phyloP scores from a whole-genome alignment of 768 basidiomycete species.

The Tylopilus sp. region DNA sequence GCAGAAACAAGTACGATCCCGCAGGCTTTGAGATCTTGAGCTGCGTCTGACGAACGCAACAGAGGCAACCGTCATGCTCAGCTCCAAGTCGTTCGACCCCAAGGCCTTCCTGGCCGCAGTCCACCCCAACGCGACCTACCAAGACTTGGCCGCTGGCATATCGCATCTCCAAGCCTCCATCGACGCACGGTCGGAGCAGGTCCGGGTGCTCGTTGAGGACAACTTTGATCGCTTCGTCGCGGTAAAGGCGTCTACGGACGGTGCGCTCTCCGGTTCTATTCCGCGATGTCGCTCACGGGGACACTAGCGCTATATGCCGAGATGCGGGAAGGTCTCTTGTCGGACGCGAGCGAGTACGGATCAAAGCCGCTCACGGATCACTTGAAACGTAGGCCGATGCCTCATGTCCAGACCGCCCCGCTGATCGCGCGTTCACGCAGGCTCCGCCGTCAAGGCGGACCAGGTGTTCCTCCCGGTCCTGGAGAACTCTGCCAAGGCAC shows the following conservation, averaged over 20 bases:
- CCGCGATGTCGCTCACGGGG: not conserved
- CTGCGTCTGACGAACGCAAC: slow-evolving; percentile 8
- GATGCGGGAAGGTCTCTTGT: slow-evolving; percentile 88
- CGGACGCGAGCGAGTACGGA: slow-evolving; percentile 73
- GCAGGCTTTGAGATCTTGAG: slow-evolving; percentile 7
- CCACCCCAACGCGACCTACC: slow-evolving; percentile 93
- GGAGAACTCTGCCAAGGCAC: slow-evolving; percentile 92
- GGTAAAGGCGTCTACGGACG: slow-evolving; percentile 95
- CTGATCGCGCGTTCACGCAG: slow-evolving; percentile 39
- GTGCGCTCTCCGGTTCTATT: slow-evolving; percentile 40
- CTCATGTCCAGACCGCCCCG: not conserved
- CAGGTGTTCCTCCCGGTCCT: slow-evolving; percentile 95
- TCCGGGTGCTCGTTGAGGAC: slow-evolving; percentile 91
- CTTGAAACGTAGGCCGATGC: slow-evolving; percentile 64
- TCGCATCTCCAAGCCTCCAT: slow-evolving; percentile 71
- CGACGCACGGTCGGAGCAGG: slow-evolving; percentile 90
- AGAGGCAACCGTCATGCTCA: slow-evolving; percentile 82
- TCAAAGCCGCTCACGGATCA: slow-evolving; percentile 80
- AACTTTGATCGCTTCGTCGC: slow-evolving; percentile 98
- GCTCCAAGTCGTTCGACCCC: slow-evolving; percentile 94
- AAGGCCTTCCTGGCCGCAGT: slow-evolving; percentile 88
- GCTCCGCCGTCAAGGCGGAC: slow-evolving; percentile 88
- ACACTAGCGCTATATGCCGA: slow-evolving; percentile 77
- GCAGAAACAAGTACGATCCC: slow-evolving; percentile 62
- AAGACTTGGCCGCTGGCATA: slow-evolving; percentile 82